Conservation (phyloP, 169 alveolate species). For the Cryptosporidium sp. region DNA sequence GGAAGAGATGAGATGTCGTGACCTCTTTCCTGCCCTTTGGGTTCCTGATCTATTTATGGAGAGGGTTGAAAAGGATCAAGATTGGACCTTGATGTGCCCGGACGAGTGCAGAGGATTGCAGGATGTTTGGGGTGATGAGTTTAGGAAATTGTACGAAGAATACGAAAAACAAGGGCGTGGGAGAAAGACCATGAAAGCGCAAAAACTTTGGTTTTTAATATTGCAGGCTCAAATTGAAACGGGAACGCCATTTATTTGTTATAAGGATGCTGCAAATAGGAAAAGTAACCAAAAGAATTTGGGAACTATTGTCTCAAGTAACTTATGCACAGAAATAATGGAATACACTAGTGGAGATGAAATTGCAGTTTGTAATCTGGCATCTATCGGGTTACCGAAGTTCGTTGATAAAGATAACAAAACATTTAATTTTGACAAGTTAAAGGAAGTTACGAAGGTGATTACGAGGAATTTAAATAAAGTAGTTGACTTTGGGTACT, state of each 20-base stretch:
- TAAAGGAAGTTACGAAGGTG: conserved; percentile 88
- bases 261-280: conserved; percentile 95
- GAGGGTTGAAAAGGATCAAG: conserved; percentile 94
- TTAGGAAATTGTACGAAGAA: conserved; percentile 90
- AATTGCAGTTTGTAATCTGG: conserved; percentile 99
- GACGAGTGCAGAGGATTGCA: conserved; percentile 96
- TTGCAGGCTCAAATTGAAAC: conserved; percentile 97
- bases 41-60: conserved; percentile 98
- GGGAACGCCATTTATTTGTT: conserved; percentile 99
- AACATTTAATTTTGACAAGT: conserved; percentile 85
- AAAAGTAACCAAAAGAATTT: conserved; percentile 96
- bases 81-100: conserved; percentile 99
- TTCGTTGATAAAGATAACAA: conserved; percentile 81
- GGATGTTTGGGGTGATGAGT: conserved; percentile 95
- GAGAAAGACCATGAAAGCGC: conserved; percentile 95
- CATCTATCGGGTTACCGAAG: conserved; percentile 93
- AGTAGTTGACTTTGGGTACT: conserved; percentile 95
- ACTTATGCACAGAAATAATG: conserved; percentile 96
- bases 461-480: conserved; percentile 94
- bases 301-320: conserved; percentile 96
- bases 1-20: conserved; percentile 98
- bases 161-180: conserved; percentile 91
- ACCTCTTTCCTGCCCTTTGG: conserved; percentile 98
- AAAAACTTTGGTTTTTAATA: conserved; percentile 95
- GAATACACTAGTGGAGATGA: conserved; percentile 97